Evolutionary conservation across 495 filamentous ascomycete genomes (phyloP), one percentile per base, ranked within the genome.

Genomic region (Staphylotrichum tortipilum): DNA sequence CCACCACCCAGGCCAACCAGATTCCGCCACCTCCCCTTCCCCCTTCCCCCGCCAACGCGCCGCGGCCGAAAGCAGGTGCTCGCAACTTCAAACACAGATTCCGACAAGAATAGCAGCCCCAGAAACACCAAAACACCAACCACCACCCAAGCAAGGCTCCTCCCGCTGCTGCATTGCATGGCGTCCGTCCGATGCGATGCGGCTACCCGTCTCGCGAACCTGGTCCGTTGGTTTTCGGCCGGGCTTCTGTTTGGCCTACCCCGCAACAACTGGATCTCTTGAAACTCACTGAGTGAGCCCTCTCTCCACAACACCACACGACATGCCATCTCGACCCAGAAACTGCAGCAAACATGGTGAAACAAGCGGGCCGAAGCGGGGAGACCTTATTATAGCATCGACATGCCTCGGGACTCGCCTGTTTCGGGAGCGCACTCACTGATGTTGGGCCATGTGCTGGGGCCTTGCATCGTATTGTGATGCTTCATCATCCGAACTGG

Each of bases 71-170:
- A 21, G n/a, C 18, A 10, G 7, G 26, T 10, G 17, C 11, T 6
- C 10, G 18, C 19, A 7, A 9, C 39, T 7, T 30, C 17, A 4
- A 11, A 7, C 43, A 26, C 18, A 9, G 29, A 15, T 29, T 37
- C 44, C 2, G 34, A 38, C 47, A 49, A 30, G 24, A 49, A 49
- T 33, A 49, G 36, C 47, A 40, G 29, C 47, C 29, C 2, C 46
- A 30, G n/a, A 28, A 15, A n/a, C 14, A 10, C 8, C 39, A 9
- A 5, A 21, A 15, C 10, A 42, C 18, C 22, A 26, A 26, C 23
- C n/a, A n/a, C n/a, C n/a, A n/a, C n/a, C n/a, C n/a, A 12, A 11
- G 23, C 19, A 38, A 47, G 44, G 33, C 44, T 35, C n/a, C 15
- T 38, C 9, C 44, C 34, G 45, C 35, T 38, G 22, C 22, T 22